Evolutionary conservation across 441 rosid species (phyloP).

Genomic region (Cnidoscolus chayamansa): DNA sequence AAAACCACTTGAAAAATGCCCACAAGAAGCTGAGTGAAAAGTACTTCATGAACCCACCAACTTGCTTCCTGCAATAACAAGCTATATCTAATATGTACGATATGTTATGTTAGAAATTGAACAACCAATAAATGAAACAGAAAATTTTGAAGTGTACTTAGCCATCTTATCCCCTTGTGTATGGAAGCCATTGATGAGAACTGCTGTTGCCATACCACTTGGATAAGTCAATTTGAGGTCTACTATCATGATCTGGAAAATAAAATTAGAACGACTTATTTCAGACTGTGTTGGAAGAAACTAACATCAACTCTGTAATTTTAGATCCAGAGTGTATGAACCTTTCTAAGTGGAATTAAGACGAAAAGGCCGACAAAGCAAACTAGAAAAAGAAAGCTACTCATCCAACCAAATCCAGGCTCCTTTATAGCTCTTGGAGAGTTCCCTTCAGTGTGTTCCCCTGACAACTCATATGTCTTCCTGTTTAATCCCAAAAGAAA

Average conservation of each 20-base stretch:
- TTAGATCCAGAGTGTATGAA: constrained; percentile 5
- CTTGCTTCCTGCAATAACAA: constrained; percentile 69
- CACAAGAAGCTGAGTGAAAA: constrained; percentile 83
- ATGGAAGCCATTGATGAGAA: constrained; percentile 97
- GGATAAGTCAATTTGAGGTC: constrained; percentile 82
- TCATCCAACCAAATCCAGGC: constrained; percentile 92
- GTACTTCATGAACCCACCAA: constrained; percentile 64
- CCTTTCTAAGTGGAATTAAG: constrained; percentile 93
- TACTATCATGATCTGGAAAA: constrained; percentile 66
- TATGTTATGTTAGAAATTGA: background rate
- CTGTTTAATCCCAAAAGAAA: constrained; percentile 76
- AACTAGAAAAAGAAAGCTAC: constrained; percentile 62
- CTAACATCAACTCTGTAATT: background rate
- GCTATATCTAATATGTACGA: too few relatives aligned
- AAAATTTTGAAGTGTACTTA: constrained; percentile 41
- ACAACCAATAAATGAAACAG: background rate
- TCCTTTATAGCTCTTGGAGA: constrained; percentile 58
- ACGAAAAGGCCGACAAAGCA: constrained; percentile 84
- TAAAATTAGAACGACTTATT: too few relatives aligned
- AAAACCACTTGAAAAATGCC: constrained; percentile 97
- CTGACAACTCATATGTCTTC: constrained; percentile 67
- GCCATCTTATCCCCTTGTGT: constrained; percentile 73
- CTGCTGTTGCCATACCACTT: constrained; percentile 91
- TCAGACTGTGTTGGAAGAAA: background rate
- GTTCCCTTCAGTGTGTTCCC: constrained; percentile 62